Evolutionary conservation across 1,284 basidiomycete species (phyloP).

Genomic region (Sanghuangporus weigelae): DNA sequence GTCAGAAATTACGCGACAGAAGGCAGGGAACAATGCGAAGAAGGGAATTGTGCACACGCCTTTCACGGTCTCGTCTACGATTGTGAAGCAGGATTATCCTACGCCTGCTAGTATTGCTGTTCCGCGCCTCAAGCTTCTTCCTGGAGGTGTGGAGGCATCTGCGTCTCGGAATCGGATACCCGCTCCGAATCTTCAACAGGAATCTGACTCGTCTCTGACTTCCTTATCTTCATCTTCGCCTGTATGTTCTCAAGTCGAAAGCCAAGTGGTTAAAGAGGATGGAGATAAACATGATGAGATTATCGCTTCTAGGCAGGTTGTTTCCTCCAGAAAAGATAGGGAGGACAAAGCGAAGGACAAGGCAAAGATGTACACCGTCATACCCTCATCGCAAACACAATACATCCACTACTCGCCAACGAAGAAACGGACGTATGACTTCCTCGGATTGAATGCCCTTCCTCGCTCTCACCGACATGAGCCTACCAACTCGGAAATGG

Average conservation of each 20-base stretch:
- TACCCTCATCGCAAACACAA: slow-evolving; percentile 15
- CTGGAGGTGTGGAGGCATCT: neutral
- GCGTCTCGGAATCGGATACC: neutral
- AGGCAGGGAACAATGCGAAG: neutral
- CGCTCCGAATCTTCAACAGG: neutral
- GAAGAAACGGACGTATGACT: neutral
- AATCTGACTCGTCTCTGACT: neutral
- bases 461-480: neutral
- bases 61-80: neutral
- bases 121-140: neutral
- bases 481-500: neutral
- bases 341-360: neutral
- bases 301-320: too few relatives aligned
- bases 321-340: neutral
- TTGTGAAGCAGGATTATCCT: neutral
- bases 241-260: neutral
- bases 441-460: neutral
- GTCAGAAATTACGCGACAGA: neutral
- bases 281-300: neutral
- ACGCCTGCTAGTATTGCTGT: slow-evolving; percentile 1
- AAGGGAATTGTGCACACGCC: neutral
- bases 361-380: neutral
- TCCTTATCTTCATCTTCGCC: neutral
- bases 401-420: slow-evolving; percentile 5
- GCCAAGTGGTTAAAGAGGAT: neutral